These are phyloP conservation scores for Trametes gibbosa DNA, from an alignment of 768 basidiomycete species.

Conservation along the genomic window DNA sequence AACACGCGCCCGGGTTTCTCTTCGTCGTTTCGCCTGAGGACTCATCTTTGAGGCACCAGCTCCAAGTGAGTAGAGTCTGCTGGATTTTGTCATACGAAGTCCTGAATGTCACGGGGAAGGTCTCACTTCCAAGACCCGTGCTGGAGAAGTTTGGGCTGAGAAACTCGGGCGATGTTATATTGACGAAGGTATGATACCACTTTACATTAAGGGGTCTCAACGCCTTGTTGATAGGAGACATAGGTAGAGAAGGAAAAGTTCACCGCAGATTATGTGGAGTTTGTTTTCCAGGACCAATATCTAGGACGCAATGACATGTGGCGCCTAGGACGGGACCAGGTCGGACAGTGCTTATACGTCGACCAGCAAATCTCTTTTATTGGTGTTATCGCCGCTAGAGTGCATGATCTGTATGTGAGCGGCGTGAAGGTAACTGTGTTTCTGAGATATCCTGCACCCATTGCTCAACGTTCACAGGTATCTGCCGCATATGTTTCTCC, in stretches of 20 bases:
- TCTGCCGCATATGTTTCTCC: conserved; percentile 78
- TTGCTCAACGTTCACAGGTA: conserved; percentile 45
- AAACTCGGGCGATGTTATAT: conserved; percentile 67
- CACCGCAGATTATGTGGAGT: conserved; percentile 78
- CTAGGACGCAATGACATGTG: conserved; percentile 97
- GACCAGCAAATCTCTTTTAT: conserved; percentile 86
- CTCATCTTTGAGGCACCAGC: conserved; percentile 52
- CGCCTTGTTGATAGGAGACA: background rate
- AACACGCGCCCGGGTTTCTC: conserved; percentile 46
- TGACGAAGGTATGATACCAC: conserved; percentile 56
- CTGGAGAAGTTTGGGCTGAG: conserved; percentile 70
- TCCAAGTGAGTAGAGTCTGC: conserved; percentile 47
- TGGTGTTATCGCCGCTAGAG: conserved; percentile 77
- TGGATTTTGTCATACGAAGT: background rate
- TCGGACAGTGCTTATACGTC: conserved; percentile 76
- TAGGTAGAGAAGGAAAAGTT: conserved; percentile 67
- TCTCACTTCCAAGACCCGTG: conserved; percentile 71
- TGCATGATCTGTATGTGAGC: conserved; percentile 72
- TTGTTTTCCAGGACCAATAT: conserved; percentile 94
- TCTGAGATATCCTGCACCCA: background rate
- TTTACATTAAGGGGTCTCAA: background rate
- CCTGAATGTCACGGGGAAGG: conserved; percentile 36
- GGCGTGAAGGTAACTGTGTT: conserved; percentile 54
- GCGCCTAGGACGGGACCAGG: conserved; percentile 80
- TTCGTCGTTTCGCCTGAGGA: conserved; percentile 72